phyloP scores from a whole-genome alignment of 495 filamentous ascomycete species.

The Daldinia childiae region DNA sequence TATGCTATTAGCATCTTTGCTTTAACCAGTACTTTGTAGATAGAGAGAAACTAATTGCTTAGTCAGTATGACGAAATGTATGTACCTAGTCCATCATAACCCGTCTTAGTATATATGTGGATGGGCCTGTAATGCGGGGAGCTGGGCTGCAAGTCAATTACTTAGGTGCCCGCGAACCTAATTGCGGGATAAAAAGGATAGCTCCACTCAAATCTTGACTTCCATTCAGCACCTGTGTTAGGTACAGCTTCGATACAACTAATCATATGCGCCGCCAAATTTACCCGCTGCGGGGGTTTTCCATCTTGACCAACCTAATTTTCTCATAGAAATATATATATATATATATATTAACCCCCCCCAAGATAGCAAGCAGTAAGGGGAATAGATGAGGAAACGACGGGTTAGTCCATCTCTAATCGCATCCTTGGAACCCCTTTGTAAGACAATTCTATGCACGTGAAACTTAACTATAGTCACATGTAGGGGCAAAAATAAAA shows the following conservation, averaged over 20 bases:
- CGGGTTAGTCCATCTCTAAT: neutral
- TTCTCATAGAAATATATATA: neutral
- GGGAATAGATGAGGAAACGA: neutral
- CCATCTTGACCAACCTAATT: neutral
- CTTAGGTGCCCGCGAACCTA: conserved; percentile 1
- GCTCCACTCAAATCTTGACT: neutral
- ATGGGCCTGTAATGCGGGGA: conserved; percentile 13
- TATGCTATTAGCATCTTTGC: neutral
- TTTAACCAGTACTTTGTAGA: neutral
- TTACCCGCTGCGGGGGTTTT: neutral
- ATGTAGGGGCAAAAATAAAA: conserved; percentile 13
- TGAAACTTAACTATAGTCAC: conserved; percentile 4
- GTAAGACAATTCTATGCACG: neutral
- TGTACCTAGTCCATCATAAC: neutral
- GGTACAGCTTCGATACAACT: neutral
- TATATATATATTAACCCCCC: too few relatives aligned
- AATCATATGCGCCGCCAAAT: neutral
- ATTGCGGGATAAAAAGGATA: conserved; percentile 3
- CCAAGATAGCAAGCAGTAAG: too few relatives aligned
- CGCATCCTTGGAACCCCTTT: neutral
- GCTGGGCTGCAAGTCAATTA: conserved; percentile 5
- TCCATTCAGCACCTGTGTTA: neutral
- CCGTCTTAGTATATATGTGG: neutral
- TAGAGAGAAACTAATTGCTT: neutral
- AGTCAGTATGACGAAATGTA: conserved; percentile 22